A percentile compares a stretch with the other conserved stretches of the same genome.
Conservation (phyloP, 805 yeast genomes). For the Starmerella powellii region DNA sequence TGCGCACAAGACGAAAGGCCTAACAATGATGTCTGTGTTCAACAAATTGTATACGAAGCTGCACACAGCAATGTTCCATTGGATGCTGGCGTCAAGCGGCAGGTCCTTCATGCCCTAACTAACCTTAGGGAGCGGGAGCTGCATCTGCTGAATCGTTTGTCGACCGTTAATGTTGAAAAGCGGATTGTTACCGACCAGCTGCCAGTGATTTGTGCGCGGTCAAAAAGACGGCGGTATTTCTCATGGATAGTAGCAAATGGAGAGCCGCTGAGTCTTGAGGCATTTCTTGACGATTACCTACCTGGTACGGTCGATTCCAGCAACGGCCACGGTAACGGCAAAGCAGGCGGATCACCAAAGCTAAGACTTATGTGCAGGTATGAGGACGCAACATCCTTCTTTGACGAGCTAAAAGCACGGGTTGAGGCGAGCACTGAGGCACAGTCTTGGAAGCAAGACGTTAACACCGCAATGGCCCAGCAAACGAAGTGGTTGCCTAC, state of each 20-base stretch:
- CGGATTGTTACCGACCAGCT: not conserved
- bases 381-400: not conserved
- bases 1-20: not conserved
- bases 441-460: not conserved
- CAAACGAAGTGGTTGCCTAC: too few species aligned
- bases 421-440: not conserved
- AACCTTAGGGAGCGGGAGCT: not conserved
- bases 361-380: not conserved
- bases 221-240: not conserved
- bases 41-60: slow-evolving; percentile 41
- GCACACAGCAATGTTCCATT: not conserved
- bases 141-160: not conserved
- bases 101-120: not conserved
- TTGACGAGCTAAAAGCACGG: not conserved
- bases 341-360: not conserved
- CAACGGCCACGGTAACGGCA: too few species aligned
- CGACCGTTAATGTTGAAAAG: not conserved
- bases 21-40: slow-evolving; percentile 46
- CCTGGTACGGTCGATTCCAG: too few species aligned
- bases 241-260: slow-evolving; percentile 4
- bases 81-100: not conserved
- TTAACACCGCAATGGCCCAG: not conserved
- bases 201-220: not conserved
- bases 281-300: not conserved
- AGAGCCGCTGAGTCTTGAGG: slow-evolving; percentile 2